Evolutionary conservation across 768 basidiomycete species (phyloP), one percentile per base, ranked within the genome.

Genomic region (Suillus subaureus): DNA sequence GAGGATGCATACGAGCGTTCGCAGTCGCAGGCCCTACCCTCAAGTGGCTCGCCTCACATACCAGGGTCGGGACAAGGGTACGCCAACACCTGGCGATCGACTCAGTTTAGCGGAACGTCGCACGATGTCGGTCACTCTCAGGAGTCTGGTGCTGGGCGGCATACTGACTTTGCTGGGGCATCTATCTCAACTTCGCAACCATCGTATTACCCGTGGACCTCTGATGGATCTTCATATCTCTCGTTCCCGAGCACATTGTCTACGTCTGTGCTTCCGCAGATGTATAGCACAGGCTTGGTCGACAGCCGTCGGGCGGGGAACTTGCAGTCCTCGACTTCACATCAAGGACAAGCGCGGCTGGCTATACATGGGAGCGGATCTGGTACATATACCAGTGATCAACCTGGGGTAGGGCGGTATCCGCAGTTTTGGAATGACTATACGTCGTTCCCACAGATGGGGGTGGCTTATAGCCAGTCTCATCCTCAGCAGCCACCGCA

Each of bases 251-350:
- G 81, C 7, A 80, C 84, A 52, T 70, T 92, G 51, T 89, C 91
- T 26, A 92, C 91, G 21, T 88, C 89, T 0, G 89, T 90, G 31
- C 82, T 92, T 51, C 89, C 91, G 0, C 90, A 91, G 68, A 79
- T 89, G 70, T 92, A 91, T 72, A 91, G 89, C 76, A 90, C 90
- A 5, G 90, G 90, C 0, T 77, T 91, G 56, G 81, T 85, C 3
- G 88, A 87, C 66, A 85, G 85, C 47, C 79, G 82, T 43, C 80
- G 81, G 12, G 61, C 57, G 21, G 66, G 63, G 0, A 66, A 66
- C 2, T 43, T 40, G 2, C 33, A 69, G 65, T 40, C 69, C n/a
- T 47, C 72, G 33, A 42, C 40, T 60, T 67, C 67, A 1, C 72
- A 69, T 37, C 73, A 70, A 7, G 68, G 63, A 39, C 70, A 69